Base-by-base conservation (phyloP, 768 basidiomycete species). In the Trametes meyenii region DNA sequence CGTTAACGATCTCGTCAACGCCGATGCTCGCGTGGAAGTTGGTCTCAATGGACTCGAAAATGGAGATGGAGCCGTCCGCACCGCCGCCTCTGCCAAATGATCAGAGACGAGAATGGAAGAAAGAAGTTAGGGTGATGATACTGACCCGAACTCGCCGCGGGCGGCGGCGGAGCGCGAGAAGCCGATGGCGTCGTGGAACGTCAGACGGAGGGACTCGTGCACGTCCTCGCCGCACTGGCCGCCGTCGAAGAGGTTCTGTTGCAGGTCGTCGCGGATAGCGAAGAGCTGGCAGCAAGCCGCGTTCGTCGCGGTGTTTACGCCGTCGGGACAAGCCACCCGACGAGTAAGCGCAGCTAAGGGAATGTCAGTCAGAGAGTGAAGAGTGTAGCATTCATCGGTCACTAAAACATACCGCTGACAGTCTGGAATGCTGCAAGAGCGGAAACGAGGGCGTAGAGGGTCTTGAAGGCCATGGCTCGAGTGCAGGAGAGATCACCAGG, bases 21-120 rank as follows among this genome's bases (percentile, higher is more conserved):
- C 80, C 80, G 19, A 62, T 36, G 64, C 82, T 82, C 2, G 79
- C 79, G 16, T 70, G 67, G 69, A 77, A 82, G 12, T 66, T 61
- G 16, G 74, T 69, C 64, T 82, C 82, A 44, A 75, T 75, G 11
- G 75, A 71, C 35, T 68, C 67, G 69, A 83, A 83, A 2, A 71
- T 71, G 57, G 80, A 72, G 62, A 83, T 76, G 3, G 80, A 82
- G 24, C 81, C 83, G 60, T 83, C 82, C 44, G 71, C 72, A 17
- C 73, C 73, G 33, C 67, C 69, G 33, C 72, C 70, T 21, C 61
- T 66, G 44, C 26, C 33, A 26, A 23, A 42, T 8, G 19, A 45
- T 26, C 42, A 29, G 40, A 13, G 3, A 33, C 3, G 39, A 35
- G 17, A 35, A 19, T 19, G n/a, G 10, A 56, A 13, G 3, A 13